These are phyloP conservation scores for Meredithiella fracta DNA, from an alignment of 2,329 filamentous ascomycete species.

Conservation along the genomic window DNA sequence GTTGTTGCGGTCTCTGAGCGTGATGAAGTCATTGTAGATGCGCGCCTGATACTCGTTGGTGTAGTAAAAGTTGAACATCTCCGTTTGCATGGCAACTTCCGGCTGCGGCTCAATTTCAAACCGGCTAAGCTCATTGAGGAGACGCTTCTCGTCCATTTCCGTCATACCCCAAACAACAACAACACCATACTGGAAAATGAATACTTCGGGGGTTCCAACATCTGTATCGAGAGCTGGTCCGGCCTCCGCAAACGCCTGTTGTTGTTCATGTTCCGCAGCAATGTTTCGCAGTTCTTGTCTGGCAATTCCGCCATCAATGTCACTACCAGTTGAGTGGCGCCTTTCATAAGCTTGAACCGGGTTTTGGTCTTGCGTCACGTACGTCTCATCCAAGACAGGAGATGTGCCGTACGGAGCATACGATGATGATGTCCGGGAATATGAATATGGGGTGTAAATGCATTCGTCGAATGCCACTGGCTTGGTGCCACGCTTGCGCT, in stretches of 20 bases:
- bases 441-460: constrained; percentile 87
- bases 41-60: constrained; percentile 93
- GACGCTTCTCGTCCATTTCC: constrained; percentile 70
- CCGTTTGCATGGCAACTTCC: constrained; percentile 78
- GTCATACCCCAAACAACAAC: constrained; percentile 99
- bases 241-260: background rate
- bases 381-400: constrained; percentile 44
- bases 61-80: constrained; percentile 99
- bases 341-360: constrained; percentile 39
- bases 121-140: constrained; percentile 83
- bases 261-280: background rate
- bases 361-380: constrained; percentile 40
- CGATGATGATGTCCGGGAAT: constrained; percentile 31
- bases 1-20: constrained; percentile 78
- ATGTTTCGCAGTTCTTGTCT: constrained; percentile 11
- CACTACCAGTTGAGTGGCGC: constrained; percentile 60
- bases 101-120: constrained; percentile 85
- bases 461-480: constrained; percentile 96
- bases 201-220: constrained; percentile 85
- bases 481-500: constrained; percentile 60
- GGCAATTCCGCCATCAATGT: constrained; percentile 18
- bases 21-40: constrained; percentile 99
- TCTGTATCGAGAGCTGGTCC: constrained; percentile 65
- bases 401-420: constrained; percentile 23
- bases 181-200: constrained; percentile 93